Evolutionary conservation across 2,329 filamentous ascomycete species (phyloP).

Genomic region (Clarireedia hainanense): DNA sequence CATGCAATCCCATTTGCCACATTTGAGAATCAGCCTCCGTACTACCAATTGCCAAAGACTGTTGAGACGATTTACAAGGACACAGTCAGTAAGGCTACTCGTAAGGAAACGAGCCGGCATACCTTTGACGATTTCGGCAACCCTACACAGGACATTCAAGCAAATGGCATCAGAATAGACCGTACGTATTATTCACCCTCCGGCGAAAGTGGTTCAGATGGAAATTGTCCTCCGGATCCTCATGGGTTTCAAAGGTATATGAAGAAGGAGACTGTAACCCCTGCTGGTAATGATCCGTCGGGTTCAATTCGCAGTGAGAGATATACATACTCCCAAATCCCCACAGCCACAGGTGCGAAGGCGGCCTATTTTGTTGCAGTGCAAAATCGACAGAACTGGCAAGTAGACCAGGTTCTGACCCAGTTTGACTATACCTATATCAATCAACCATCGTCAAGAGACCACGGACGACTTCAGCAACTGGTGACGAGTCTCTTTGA

Average conservation of each 20-base stretch:
- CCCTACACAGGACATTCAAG: not conserved
- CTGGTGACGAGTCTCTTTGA: not conserved
- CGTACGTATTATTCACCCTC: not conserved
- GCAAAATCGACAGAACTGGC: not conserved
- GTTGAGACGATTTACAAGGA: not conserved
- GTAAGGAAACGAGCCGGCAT: not conserved
- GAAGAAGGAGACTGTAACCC: slow-evolving; percentile 1
- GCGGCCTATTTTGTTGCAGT: not conserved
- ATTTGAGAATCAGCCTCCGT: not conserved
- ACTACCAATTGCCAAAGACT: slow-evolving; percentile 4
- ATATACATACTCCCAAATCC: slow-evolving; percentile 1
- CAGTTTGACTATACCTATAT: not conserved
- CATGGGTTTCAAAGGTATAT: slow-evolving; percentile 4
- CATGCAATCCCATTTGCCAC: not conserved
- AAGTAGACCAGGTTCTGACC: not conserved
- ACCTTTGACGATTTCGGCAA: slow-evolving; percentile 6
- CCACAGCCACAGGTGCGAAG: not conserved
- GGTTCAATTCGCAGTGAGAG: not conserved
- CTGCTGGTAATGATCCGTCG: not conserved
- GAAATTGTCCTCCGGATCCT: not conserved
- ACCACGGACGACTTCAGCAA: slow-evolving; percentile 1
- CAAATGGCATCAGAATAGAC: not conserved
- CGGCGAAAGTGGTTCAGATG: not conserved
- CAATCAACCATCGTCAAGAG: not conserved
- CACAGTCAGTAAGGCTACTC: not conserved